Evolutionary conservation across 805 yeast genomes (phyloP).

Genomic region (Saccharomycopsis amapae): DNA sequence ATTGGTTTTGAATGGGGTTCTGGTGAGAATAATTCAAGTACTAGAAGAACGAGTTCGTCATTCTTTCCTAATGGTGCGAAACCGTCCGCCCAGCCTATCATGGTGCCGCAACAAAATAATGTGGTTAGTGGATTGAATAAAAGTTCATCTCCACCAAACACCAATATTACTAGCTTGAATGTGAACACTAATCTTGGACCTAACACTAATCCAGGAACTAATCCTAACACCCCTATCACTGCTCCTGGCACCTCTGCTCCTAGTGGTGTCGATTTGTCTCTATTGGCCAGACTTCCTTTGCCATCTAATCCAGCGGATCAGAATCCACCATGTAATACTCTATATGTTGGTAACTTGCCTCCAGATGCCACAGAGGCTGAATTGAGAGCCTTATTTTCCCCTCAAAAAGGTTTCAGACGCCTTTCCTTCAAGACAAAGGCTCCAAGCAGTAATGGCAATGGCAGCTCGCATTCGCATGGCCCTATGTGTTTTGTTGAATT

Average conservation of each 20-base stretch:
- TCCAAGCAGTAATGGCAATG: slow-evolving; percentile 34
- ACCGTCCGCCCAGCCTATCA: neutral
- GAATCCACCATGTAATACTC: slow-evolving; percentile 96
- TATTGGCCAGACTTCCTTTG: slow-evolving; percentile 75
- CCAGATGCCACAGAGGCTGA: slow-evolving; percentile 96
- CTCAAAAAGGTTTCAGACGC: slow-evolving; percentile 88
- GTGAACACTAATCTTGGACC: neutral
- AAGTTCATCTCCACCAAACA: slow-evolving; percentile 34
- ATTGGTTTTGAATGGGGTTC: slow-evolving; percentile 30
- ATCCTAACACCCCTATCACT: slow-evolving; percentile 24
- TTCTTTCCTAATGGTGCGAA: slow-evolving; percentile 22
- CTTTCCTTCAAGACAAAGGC: slow-evolving; percentile 81
- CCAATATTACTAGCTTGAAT: slow-evolving; percentile 21
- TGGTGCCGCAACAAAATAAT: neutral
- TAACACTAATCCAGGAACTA: slow-evolving; percentile 28
- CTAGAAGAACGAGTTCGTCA: slow-evolving; percentile 26
- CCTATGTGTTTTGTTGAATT: slow-evolving; percentile 99
- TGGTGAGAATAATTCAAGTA: slow-evolving; percentile 35
- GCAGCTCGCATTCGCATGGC: slow-evolving; percentile 54
- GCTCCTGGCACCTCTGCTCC: slow-evolving; percentile 1
- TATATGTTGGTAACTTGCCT: slow-evolving; percentile 94
- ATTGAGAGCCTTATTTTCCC: slow-evolving; percentile 75
- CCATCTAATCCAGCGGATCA: slow-evolving; percentile 99
- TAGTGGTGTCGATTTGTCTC: slow-evolving; percentile 47
- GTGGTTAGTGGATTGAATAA: slow-evolving; percentile 23